These are phyloP conservation scores for Boechera divaricarpa DNA, from an alignment of 345 rosid species.

Conservation along the genomic window DNA sequence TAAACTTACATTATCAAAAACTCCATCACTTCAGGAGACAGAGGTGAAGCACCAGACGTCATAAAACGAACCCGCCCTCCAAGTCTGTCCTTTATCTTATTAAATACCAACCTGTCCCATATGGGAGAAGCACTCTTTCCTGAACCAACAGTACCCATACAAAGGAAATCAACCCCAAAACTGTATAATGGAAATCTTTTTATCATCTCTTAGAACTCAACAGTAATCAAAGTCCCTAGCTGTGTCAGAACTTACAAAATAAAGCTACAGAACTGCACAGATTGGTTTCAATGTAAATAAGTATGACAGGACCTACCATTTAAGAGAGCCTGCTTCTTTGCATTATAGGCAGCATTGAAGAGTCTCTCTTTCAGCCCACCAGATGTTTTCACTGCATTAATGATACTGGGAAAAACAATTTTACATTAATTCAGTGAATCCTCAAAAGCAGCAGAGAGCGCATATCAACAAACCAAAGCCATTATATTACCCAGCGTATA, in stretches of 20 bases:
- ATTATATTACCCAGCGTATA: conserved; percentile 75
- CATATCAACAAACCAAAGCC: conserved; percentile 36
- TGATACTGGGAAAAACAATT: conserved; percentile 61
- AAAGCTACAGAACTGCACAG: not conserved
- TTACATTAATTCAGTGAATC: conserved; percentile 22
- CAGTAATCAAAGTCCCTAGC: conserved; percentile 7
- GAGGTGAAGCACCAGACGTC: conserved; percentile 92
- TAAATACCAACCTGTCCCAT: conserved; percentile 98
- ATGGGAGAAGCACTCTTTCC: conserved; percentile 94
- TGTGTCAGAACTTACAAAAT: conserved; percentile 3
- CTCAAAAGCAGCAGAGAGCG: conserved; percentile 28
- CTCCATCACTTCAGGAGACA: conserved; percentile 96
- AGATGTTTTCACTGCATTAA: conserved; percentile 79
- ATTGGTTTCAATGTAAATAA: conserved; percentile 5
- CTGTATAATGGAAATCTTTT: not conserved
- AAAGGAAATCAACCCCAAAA: conserved; percentile 26
- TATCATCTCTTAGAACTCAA: conserved; percentile 22
- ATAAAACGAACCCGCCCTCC: conserved; percentile 92
- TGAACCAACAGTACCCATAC: conserved; percentile 40
- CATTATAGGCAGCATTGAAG: conserved; percentile 92
- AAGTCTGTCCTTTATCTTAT: conserved; percentile 85
- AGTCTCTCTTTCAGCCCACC: conserved; percentile 82
- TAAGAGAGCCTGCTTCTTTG: conserved; percentile 89
- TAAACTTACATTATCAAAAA: conserved; percentile 83
- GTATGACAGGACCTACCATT: conserved; percentile 61